Evolutionary conservation across 2,329 filamentous ascomycete species (phyloP).

Genomic region (Leptographium wingfieldii): DNA sequence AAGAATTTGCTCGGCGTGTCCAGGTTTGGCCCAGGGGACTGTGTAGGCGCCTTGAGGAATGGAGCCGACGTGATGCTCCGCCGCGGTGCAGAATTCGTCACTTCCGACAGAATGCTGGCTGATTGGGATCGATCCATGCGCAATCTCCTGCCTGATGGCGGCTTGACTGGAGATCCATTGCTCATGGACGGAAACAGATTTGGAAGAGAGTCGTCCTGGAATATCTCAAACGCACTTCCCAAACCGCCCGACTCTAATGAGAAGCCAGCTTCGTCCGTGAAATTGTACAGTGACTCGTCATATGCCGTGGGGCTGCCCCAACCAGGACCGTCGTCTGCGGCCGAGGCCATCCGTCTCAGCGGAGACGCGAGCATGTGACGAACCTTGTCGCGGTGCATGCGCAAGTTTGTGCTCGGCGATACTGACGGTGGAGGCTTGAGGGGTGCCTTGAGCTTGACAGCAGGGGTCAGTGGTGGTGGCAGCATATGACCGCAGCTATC

Average conservation of each 20-base stretch:
- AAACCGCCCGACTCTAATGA: constrained; percentile 39
- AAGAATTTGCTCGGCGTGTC: constrained; percentile 48
- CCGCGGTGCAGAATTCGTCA: constrained; percentile 39
- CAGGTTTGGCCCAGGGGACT: constrained; percentile 22
- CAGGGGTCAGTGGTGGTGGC: constrained; percentile 63
- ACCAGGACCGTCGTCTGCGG: constrained; percentile 21
- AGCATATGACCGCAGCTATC: constrained; percentile 43
- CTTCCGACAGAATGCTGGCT: constrained; percentile 47
- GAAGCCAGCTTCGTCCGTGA: constrained; percentile 34
- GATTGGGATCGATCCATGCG: constrained; percentile 53
- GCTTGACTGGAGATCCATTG: constrained; percentile 55
- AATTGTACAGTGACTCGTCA: constrained; percentile 41
- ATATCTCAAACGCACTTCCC: constrained; percentile 38
- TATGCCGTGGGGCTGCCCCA: constrained; percentile 58
- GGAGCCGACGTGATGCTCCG: constrained; percentile 39
- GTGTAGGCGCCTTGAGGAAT: constrained; percentile 34
- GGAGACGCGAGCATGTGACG: constrained; percentile 72
- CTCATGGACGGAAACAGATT: constrained; percentile 33
- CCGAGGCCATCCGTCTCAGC: constrained; percentile 29
- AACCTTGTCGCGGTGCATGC: constrained; percentile 75
- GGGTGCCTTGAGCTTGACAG: constrained; percentile 64
- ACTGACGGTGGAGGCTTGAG: constrained; percentile 55
- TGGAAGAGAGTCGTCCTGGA: constrained; percentile 31
- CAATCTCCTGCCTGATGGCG: constrained; percentile 39
- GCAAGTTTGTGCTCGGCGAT: constrained; percentile 85